These are phyloP conservation scores for Botrytis aclada DNA, from an alignment of 2,329 filamentous ascomycete species.

Conservation along the genomic window DNA sequence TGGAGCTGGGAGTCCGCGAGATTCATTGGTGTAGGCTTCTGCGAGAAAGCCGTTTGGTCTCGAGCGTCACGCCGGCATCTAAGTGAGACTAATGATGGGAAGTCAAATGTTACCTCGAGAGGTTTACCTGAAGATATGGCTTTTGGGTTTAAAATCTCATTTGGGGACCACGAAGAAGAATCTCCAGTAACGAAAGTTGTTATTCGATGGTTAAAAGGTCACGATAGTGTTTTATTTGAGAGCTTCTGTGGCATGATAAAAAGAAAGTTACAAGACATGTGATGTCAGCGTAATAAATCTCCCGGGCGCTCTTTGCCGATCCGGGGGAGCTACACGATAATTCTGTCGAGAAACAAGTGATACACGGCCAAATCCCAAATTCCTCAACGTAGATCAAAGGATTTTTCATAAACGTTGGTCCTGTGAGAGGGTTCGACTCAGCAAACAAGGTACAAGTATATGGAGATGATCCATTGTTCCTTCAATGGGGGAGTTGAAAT, in stretches of 20 bases:
- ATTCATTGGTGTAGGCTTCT: conserved; percentile 33
- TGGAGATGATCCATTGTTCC: not conserved
- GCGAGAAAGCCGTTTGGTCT: conserved; percentile 38
- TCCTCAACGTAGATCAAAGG: not conserved
- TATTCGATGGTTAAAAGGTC: conserved; percentile 73
- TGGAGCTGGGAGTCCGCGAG: conserved; percentile 35
- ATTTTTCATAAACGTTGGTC: not conserved
- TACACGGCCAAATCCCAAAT: not conserved
- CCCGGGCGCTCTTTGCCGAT: too few relatives aligned
- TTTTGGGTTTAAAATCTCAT: conserved; percentile 58
- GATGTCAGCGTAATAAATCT: not conserved
- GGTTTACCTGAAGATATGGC: conserved; percentile 35
- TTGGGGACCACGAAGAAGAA: conserved; percentile 38
- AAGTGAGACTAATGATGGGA: conserved; percentile 29
- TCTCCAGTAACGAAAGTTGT: conserved; percentile 46
- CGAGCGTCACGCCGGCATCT: conserved; percentile 40
- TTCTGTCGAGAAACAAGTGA: too few relatives aligned
- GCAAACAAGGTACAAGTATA: not conserved
- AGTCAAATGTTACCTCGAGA: conserved; percentile 37
- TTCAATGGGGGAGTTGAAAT: not conserved
- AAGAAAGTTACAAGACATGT: conserved; percentile 35
- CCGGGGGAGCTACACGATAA: too few relatives aligned
- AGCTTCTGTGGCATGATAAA: conserved; percentile 83
- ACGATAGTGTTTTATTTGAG: conserved; percentile 72
- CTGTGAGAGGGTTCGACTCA: not conserved